These are phyloP conservation scores for Trichoderma lentiforme DNA, from an alignment of 2,329 filamentous ascomycete species.

Conservation along the genomic window DNA sequence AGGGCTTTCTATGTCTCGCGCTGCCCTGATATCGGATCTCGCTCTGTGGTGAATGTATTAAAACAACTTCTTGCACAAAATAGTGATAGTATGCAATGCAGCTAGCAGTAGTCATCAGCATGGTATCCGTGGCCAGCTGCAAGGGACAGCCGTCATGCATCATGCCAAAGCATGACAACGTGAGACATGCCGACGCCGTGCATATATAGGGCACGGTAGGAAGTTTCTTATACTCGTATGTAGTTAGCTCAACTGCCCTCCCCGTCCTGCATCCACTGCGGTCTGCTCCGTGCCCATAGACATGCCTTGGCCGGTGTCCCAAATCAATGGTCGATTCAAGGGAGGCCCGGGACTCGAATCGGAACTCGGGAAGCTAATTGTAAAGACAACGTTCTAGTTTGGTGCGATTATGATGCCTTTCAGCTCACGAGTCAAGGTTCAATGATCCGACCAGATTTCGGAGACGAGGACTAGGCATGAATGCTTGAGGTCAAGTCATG, in stretches of 20 bases:
- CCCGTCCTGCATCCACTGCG: not conserved
- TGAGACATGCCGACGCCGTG: constrained; percentile 3
- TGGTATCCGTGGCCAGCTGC: not conserved
- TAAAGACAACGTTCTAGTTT: not conserved
- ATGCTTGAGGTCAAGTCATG: not conserved
- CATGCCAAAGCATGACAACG: constrained; percentile 1
- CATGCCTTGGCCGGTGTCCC: not conserved
- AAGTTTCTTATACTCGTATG: not conserved
- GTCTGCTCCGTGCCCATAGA: not conserved
- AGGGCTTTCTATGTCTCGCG: not conserved
- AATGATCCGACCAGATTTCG: not conserved
- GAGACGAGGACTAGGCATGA: not conserved
- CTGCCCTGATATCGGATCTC: not conserved
- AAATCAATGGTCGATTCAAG: not conserved
- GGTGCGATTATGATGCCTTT: not conserved
- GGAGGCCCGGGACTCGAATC: not conserved
- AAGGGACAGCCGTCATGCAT: not conserved
- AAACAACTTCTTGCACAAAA: not conserved
- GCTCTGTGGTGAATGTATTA: not conserved
- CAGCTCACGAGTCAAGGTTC: not conserved
- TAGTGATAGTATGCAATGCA: not conserved
- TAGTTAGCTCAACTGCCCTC: not conserved
- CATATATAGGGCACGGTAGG: not conserved
- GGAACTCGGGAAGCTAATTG: not conserved
- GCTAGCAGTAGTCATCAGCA: not conserved